These are phyloP conservation scores for Salix exigua DNA, from an alignment of 345 rosid genomes.

Conservation along the genomic window DNA sequence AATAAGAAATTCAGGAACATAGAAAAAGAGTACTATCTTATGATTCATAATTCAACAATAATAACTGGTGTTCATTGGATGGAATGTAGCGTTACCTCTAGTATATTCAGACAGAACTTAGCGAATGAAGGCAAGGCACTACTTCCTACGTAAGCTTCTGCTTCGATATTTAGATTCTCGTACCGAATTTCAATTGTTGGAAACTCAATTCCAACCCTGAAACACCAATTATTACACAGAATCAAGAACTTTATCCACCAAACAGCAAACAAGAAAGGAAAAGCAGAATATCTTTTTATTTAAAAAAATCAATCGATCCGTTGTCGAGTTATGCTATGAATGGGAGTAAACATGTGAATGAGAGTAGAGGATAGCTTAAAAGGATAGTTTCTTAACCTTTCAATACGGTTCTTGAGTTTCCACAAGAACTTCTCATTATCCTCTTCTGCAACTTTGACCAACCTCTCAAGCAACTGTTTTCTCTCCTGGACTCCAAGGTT, in stretches of 20 bases:
- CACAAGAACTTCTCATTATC: slow-evolving; percentile 21
- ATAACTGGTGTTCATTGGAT: neutral
- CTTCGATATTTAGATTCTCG: slow-evolving; percentile 41
- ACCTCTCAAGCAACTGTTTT: slow-evolving; percentile 14
- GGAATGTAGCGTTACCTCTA: slow-evolving; percentile 45
- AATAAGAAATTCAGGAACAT: neutral
- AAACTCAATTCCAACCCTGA: slow-evolving; percentile 23
- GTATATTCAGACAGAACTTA: slow-evolving; percentile 36
- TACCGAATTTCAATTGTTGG: slow-evolving; percentile 48
- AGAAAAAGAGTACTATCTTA: neutral
- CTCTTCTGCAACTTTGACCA: slow-evolving; percentile 15
- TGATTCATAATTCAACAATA: neutral
- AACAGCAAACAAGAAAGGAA: neutral
- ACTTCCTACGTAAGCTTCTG: slow-evolving; percentile 57
- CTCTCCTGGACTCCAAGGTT: slow-evolving; percentile 24
- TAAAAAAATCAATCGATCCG: neutral
- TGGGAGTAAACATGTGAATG: too few species aligned
- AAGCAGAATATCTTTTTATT: neutral
- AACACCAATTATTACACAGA: neutral
- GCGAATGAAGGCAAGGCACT: slow-evolving; percentile 60
- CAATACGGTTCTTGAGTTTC: slow-evolving; percentile 17
- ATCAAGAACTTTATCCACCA: neutral
- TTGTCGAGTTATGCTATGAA: neutral
- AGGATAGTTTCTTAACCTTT: slow-evolving; percentile 1
- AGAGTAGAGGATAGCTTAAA: too few species aligned